These are phyloP conservation scores for Pichia ethanolica DNA, from an alignment of 805 yeast genomes.

Conservation along the genomic window DNA sequence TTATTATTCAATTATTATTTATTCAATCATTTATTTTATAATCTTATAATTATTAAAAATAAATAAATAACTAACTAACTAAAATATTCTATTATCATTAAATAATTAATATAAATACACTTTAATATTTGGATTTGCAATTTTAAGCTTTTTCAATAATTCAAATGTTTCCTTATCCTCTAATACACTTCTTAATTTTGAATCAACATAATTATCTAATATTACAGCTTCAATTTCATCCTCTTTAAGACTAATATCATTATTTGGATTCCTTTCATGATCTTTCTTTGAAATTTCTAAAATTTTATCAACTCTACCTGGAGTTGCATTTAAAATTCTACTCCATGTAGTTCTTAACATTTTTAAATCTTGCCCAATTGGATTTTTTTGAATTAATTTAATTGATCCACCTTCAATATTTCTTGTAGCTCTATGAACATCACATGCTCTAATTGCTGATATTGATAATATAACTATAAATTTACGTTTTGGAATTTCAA, in stretches of 20 bases:
- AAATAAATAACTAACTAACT: not conserved
- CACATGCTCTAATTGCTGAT: constrained; percentile 86
- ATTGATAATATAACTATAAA: constrained; percentile 51
- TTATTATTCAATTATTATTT: not conserved
- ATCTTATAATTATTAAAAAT: constrained; percentile 1
- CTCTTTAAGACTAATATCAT: constrained; percentile 32
- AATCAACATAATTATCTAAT: constrained; percentile 56
- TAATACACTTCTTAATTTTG: constrained; percentile 53
- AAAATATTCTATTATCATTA: too few species aligned
- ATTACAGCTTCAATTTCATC: constrained; percentile 46
- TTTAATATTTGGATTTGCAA: constrained; percentile 34
- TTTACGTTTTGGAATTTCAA: constrained; percentile 29
- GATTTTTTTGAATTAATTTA: constrained; percentile 71
- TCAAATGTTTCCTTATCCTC: constrained; percentile 43
- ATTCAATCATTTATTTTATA: not conserved
- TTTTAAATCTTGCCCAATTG: constrained; percentile 53
- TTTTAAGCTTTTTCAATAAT: constrained; percentile 33
- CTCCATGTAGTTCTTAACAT: constrained; percentile 37
- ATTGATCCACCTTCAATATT: constrained; percentile 42
- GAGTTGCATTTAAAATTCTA: constrained; percentile 54
- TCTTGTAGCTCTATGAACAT: constrained; percentile 58
- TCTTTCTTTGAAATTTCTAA: constrained; percentile 5
- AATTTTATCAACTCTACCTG: constrained; percentile 43
- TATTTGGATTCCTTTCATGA: constrained; percentile 13
- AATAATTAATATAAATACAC: constrained; percentile 41